Percentiles rank a stretch among this genome's conserved stretches.
Evolutionary conservation across 2,329 filamentous ascomycete species (phyloP).

Genomic region (Magnaporthiopsis incrustans): DNA sequence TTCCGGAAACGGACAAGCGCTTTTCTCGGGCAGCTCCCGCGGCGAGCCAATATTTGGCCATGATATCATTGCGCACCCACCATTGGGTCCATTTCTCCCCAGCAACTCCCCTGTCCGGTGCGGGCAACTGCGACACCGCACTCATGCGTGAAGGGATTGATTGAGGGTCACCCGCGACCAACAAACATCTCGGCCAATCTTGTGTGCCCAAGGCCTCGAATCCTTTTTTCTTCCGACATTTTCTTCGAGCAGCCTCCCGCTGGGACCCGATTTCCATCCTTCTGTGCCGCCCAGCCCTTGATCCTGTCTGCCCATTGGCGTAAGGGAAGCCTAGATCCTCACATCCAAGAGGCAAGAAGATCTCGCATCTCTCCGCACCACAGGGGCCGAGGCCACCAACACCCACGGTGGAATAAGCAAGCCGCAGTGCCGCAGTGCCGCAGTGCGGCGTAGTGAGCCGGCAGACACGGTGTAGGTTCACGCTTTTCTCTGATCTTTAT

Average conservation of each 20-base stretch:
- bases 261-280: neutral
- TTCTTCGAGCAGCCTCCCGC: neutral
- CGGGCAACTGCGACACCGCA: neutral
- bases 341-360: neutral
- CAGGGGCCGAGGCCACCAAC: neutral
- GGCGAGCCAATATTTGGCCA: neutral
- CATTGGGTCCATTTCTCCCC: neutral
- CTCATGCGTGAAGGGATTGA: neutral
- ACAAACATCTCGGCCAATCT: slow-evolving; percentile 1
- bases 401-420: neutral
- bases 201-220: neutral
- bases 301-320: neutral
- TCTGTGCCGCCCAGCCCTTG: neutral
- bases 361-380: neutral
- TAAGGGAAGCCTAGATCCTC: neutral
- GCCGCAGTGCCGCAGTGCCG: neutral
- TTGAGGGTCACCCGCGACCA: neutral
- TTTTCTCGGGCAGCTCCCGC: neutral
- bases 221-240: neutral
- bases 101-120: too few relatives aligned
- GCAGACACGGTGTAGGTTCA: neutral
- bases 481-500: neutral
- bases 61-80: neutral
- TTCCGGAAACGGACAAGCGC: neutral
- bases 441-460: neutral